phyloP scores from a whole-genome alignment of 2,329 filamentous ascomycete genomes.

The Penicillium sp. region DNA sequence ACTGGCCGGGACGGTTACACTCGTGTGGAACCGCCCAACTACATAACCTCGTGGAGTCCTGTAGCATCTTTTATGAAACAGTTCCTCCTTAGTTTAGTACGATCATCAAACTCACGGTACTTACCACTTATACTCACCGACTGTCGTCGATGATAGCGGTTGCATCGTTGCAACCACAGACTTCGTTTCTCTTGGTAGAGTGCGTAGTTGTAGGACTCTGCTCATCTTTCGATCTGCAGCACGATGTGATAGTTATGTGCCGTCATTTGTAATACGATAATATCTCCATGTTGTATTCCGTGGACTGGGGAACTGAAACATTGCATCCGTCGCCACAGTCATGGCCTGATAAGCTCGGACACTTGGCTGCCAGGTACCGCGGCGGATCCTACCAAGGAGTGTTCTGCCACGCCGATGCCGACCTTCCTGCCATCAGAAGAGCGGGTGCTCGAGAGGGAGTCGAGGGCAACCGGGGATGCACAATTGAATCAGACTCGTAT shows the following conservation, averaged over 20 bases:
- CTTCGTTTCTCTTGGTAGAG: not conserved
- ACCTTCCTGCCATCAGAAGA: too few species aligned
- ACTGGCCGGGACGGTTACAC: constrained; percentile 26
- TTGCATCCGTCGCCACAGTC: not conserved
- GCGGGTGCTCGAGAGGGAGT: too few species aligned
- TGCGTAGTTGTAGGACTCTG: not conserved
- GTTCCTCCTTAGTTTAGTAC: too few species aligned
- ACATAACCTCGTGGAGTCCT: constrained; percentile 14
- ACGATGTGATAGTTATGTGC: too few species aligned
- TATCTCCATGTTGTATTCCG: not conserved
- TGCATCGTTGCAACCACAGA: constrained; percentile 7
- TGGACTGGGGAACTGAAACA: not conserved
- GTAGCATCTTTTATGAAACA: constrained; percentile 4
- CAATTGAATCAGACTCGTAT: not conserved
- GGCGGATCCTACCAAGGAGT: not conserved
- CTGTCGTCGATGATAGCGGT: constrained; percentile 1
- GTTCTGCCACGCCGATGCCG: not conserved
- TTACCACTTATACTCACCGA: too few species aligned
- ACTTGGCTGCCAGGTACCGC: constrained; percentile 14
- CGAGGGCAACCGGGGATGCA: not conserved
- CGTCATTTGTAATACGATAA: not conserved
- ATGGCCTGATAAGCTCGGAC: constrained; percentile 6
- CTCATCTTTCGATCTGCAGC: too few species aligned
- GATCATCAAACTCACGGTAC: too few species aligned
- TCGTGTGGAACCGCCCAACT: constrained; percentile 20